phyloP scores from a whole-genome alignment of 495 filamentous ascomycete genomes.

The Neurospora hispaniola region DNA sequence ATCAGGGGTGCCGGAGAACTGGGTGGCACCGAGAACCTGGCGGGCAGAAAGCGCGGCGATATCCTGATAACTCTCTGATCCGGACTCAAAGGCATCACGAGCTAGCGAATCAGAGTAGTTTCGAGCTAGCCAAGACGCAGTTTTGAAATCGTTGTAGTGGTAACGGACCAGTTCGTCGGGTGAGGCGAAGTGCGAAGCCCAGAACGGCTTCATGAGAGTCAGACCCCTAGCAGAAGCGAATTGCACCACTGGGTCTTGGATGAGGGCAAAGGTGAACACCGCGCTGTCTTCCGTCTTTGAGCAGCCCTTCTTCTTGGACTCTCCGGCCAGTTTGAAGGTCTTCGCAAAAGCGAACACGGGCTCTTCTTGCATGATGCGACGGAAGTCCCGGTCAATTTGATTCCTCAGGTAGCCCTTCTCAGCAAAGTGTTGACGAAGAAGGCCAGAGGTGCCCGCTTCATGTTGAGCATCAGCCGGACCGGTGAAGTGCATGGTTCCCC shows the following conservation, averaged over 20 bases:
- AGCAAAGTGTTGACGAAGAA: conserved; percentile 64
- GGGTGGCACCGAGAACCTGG: conserved; percentile 82
- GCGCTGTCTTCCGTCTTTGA: conserved; percentile 39
- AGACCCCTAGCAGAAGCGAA: conserved; percentile 75
- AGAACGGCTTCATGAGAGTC: conserved; percentile 75
- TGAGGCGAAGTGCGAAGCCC: conserved; percentile 62
- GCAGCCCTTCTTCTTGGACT: conserved; percentile 9
- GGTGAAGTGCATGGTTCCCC: conserved; percentile 73
- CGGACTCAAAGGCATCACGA: conserved; percentile 61
- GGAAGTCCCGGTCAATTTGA: conserved; percentile 49
- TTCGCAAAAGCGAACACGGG: conserved; percentile 90
- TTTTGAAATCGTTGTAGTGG: conserved; percentile 65
- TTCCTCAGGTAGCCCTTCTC: conserved; percentile 50
- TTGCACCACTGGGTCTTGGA: conserved; percentile 77
- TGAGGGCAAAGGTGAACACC: conserved; percentile 72
- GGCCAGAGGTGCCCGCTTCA: conserved; percentile 59
- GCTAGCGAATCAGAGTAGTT: conserved; percentile 73
- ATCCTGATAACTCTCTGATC: conserved; percentile 68
- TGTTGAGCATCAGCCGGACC: conserved; percentile 54
- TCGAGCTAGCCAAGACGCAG: conserved; percentile 49
- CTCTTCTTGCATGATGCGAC: conserved; percentile 70
- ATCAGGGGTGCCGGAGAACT: conserved; percentile 78
- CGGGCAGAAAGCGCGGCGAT: conserved; percentile 84
- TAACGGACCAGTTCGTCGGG: conserved; percentile 56
- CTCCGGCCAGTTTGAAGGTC: conserved; percentile 45